Base-by-base conservation (phyloP, 1,139 yeast species). In the Sugiyamaella paludigena region DNA sequence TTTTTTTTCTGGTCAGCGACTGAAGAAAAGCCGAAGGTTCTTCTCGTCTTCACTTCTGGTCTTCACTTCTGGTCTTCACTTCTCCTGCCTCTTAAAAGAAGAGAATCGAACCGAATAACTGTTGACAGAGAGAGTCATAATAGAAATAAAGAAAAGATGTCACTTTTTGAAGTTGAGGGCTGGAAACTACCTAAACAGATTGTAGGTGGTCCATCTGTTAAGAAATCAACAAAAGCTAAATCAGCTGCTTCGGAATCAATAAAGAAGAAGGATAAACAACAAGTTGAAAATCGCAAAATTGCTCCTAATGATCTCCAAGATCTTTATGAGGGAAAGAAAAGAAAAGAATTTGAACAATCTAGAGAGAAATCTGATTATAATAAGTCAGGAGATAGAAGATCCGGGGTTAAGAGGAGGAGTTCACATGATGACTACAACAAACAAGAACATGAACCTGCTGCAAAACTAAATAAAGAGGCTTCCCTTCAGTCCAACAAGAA, bases 131-230 rank as follows among this genome's bases (percentile, higher is more conserved):
- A n/a, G n/a, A n/a, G n/a, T n/a, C n/a, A n/a, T n/a, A n/a, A n/a
- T n/a, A n/a, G n/a, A n/a, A n/a, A n/a, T n/a, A 36, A 37, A n/a
- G 39, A 48, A 28, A 32, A n/a, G n/a, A 85, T 84, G 92, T 79
- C 86, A 28, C 74, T 87, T 58, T 87, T 87, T 64, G 78, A 84
- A 64, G 89, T 85, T 13, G 86, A 82, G 42, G 95, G 95, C 15
- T 87, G 96, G 96, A 76, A 83, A 55, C 67, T 87, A 52, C 80
- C 83, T 57, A 69, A 75, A 39, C 73, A 76, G 55, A 77, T 84
- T 15, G 80, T 75, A 36, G 80, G 78, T 13, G 73, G 62, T 2
- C 60, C 65, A 16, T 70, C 71, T 55, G 24, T 19, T 19, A 19
- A 19, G 24, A 65, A 62, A 50, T 48, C 47, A 43, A 52, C 51